Evolutionary conservation across 2,329 filamentous ascomycete species (phyloP), one percentile per base, ranked within the genome.

Genomic region (Neopestalotiopsis clavispora): DNA sequence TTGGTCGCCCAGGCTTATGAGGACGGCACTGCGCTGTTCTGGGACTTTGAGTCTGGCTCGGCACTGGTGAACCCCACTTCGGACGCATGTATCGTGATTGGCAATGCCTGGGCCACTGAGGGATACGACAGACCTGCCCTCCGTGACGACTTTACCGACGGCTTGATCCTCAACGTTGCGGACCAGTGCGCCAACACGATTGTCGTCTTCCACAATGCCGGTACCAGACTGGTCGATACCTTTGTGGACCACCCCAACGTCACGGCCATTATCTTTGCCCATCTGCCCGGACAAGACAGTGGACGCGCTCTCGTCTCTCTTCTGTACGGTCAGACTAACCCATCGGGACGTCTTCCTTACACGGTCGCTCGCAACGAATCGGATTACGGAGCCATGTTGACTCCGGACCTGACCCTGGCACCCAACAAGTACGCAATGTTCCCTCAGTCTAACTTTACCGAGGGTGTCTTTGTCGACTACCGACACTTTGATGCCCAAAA

Each of bases 51-150:
- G 4, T 79, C 78, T 0, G 73, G 70, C 1, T 73, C 78, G 7
- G 82, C 84, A 0, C 59, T 75, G 1, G 80, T 84, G 3, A 76
- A 81, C 58, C 72, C 75, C 17, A 77, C 45, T 5, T 76, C 81
- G 7, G 82, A 92, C 75, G 80, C 92, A 17, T 92, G 91, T 65
- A 74, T 86, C 2, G 84, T 86, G 0, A 82, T 87, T 71, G 82
- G 86, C 72, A 87, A 87, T 74, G 81, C 77, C 49, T 89, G 91
- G 78, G 85, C 88, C 2, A 88, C 89, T 0, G 91, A 93, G 77
- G 90, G 90, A 1, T 89, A 83, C 72, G 80, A 89, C 68, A 80
- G 84, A 71, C 78, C 84, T 3, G 82, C 82, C 28, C 82, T 92
- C 67, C 83, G 85, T 61, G 90, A 92, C 74, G 90, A 88, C 69